Base-by-base conservation (phyloP, 495 filamentous ascomycete genomes). In the Aeminium ludgeri region DNA sequence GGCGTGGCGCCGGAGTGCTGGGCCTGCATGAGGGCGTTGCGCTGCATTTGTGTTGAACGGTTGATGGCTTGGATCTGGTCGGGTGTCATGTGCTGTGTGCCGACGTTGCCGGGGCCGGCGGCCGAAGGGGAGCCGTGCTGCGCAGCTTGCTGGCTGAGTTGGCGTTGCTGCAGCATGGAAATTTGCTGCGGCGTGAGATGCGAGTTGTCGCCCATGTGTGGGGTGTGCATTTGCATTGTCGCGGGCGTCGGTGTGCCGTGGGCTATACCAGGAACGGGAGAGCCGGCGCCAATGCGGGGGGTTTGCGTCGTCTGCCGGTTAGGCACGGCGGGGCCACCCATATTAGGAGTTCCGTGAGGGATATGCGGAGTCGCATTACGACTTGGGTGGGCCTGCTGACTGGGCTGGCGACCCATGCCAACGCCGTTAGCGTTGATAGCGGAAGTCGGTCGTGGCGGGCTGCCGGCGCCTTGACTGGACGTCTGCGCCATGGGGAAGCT, bases 351-450 rank as follows among this genome's bases (percentile, higher is more conserved):
- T 10, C 78, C 78, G 28, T 81, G 76, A 36, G 42, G 36, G 13
- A 53, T 68, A 64, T 53, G 73, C 75, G 66, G 65, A 72, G 44
- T 79, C 76, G 55, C 86, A 48, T 44, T 46, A 31, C 40, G 41
- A 28, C 50, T 53, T 35, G 44, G 51, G 19, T 44, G 56, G 27
- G 52, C 54, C 35, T 60, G 83, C 50, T 91, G 83, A 54, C 85
- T 92, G 41, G 72, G 65, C 28, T 82, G 76, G 17, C 78, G 67
- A 8, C 68, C 76, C 83, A 91, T 92, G n/a, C n/a, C n/a, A n/a
- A n/a, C n/a, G n/a, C n/a, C n/a, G n/a, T n/a, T n/a, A n/a, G n/a
- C n/a, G n/a, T n/a, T n/a, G n/a, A n/a, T 65, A 4, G 83, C 75
- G 38, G 85, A 91, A 12, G 80, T 65, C 25, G 85, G 81, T 30